phyloP scores from a whole-genome alignment of 192 early-diverging fungal species.

The Coemansia sp. region DNA sequence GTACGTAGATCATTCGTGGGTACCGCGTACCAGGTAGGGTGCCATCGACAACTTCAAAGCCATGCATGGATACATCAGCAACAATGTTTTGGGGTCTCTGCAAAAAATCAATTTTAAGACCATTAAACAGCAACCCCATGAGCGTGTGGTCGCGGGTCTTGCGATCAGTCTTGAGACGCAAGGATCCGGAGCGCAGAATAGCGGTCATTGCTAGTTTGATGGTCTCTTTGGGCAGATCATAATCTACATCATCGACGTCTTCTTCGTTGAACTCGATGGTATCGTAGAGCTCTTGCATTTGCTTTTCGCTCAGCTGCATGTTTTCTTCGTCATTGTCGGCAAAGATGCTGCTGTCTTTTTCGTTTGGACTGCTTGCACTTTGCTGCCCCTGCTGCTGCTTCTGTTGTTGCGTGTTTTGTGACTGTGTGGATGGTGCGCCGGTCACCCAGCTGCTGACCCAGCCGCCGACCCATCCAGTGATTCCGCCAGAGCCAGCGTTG shows the following conservation, averaged over 20 bases:
- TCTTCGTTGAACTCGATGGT: conserved; percentile 93
- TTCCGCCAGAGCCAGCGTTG: conserved; percentile 20
- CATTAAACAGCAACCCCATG: conserved; percentile 46
- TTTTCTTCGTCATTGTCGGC: conserved; percentile 4
- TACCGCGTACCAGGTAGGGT: conserved; percentile 48
- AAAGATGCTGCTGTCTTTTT: not conserved
- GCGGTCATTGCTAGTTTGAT: conserved; percentile 61
- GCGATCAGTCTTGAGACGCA: conserved; percentile 64
- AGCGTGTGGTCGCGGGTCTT: conserved; percentile 43
- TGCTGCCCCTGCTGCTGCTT: not conserved
- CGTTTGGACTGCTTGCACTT: not conserved
- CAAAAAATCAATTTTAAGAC: conserved; percentile 39
- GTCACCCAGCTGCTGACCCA: conserved; percentile 51
- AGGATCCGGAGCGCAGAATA: conserved; percentile 71
- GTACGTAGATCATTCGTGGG: conserved; percentile 49
- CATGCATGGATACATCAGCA: conserved; percentile 48
- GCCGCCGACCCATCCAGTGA: conserved; percentile 50
- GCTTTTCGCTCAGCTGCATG: conserved; percentile 69
- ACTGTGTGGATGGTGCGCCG: conserved; percentile 6
- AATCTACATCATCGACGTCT: conserved; percentile 47
- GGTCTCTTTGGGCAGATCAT: conserved; percentile 51
- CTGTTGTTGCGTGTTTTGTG: not conserved
- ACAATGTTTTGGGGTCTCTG: conserved; percentile 40
- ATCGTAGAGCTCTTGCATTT: conserved; percentile 86
- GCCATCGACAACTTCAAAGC: conserved; percentile 52